Percentiles rank a stretch among this genome's conserved stretches.
phyloP scores from a whole-genome alignment of 192 early-diverging fungal species.

The Chytriomyces sp. region DNA sequence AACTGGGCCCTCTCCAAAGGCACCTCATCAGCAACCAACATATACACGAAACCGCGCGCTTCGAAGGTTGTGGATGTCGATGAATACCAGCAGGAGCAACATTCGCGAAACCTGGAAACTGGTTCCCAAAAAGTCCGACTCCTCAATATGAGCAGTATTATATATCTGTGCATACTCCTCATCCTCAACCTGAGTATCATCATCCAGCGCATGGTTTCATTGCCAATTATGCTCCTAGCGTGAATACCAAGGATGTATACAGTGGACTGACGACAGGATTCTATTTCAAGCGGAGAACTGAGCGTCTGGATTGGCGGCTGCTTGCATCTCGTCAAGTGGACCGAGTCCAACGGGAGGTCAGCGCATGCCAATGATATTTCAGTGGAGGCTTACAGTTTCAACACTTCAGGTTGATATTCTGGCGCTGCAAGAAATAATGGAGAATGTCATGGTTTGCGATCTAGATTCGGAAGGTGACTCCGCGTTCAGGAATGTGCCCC shows the following conservation, averaged over 20 bases:
- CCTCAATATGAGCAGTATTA: background rate
- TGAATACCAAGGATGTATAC: background rate
- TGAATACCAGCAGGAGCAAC: background rate
- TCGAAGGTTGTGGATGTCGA: too few relatives aligned
- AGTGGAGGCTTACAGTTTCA: background rate
- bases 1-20: too few relatives aligned
- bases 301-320: conserved; percentile 59
- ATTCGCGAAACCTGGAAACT: conserved; percentile 2
- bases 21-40: too few relatives aligned
- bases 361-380: conserved; percentile 3
- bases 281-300: conserved; percentile 51
- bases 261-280: conserved; percentile 33
- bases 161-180: background rate
- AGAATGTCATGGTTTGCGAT: conserved; percentile 61
- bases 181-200: too few relatives aligned
- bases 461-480: conserved; percentile 53
- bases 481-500: background rate
- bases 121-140: background rate
- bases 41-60: too few relatives aligned
- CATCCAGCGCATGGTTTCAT: background rate
- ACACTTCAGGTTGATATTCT: conserved; percentile 48
- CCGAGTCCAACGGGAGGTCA: conserved; percentile 51
- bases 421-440: conserved; percentile 58
- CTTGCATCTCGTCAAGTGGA: conserved; percentile 51
- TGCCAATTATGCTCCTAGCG: background rate